phyloP scores from a whole-genome alignment of 2,329 filamentous ascomycete genomes.

The Fusarium avenaceum region DNA sequence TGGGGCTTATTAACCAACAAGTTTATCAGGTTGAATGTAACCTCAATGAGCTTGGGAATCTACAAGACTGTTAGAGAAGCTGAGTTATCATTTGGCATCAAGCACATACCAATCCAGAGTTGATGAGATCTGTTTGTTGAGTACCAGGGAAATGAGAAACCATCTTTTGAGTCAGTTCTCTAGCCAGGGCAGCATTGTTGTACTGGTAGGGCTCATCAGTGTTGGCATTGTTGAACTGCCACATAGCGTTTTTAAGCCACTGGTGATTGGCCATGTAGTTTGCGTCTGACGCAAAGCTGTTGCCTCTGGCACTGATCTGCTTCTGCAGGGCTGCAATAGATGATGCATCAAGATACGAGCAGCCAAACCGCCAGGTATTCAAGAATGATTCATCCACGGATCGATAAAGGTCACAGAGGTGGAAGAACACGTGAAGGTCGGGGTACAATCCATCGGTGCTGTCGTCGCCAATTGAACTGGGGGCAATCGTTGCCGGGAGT shows the following conservation, averaged over 20 bases:
- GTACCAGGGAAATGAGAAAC: slow-evolving; percentile 78
- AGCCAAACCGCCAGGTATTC: slow-evolving; percentile 75
- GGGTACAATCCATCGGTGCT: slow-evolving; percentile 67
- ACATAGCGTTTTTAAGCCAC: slow-evolving; percentile 74
- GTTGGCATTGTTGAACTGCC: slow-evolving; percentile 67
- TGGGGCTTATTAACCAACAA: slow-evolving; percentile 76
- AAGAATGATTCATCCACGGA: slow-evolving; percentile 76
- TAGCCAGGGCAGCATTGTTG: slow-evolving; percentile 42
- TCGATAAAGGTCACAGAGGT: slow-evolving; percentile 73
- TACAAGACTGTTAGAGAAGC: slow-evolving; percentile 50
- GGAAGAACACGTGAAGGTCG: slow-evolving; percentile 69
- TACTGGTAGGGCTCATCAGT: slow-evolving; percentile 73
- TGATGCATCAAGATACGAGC: slow-evolving; percentile 67
- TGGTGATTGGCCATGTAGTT: slow-evolving; percentile 72
- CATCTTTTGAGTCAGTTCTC: slow-evolving; percentile 68
- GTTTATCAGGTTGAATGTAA: slow-evolving; percentile 79
- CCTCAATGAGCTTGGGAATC: slow-evolving; percentile 85
- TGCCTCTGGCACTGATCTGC: slow-evolving; percentile 68
- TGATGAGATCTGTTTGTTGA: slow-evolving; percentile 80
- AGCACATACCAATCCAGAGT: slow-evolving; percentile 75
- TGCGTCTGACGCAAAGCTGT: slow-evolving; percentile 65
- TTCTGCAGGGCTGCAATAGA: slow-evolving; percentile 72
- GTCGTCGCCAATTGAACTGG: slow-evolving; percentile 74
- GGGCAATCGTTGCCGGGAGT: slow-evolving; percentile 76
- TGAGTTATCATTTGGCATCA: neutral